Evolutionary conservation across 441 rosid species (phyloP).

Genomic region (Croton setiger): DNA sequence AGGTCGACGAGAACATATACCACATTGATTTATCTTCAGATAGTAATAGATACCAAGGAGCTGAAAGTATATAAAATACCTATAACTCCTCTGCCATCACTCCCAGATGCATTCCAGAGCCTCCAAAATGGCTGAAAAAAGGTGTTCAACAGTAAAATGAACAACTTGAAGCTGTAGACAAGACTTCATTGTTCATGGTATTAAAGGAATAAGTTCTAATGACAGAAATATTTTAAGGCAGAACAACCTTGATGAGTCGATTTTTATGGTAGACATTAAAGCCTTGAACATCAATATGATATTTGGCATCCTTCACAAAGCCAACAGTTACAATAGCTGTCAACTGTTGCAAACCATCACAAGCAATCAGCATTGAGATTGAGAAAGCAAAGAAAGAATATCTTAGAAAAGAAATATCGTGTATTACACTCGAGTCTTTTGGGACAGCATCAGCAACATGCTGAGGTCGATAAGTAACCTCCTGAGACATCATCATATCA

Average conservation of each 20-base stretch:
- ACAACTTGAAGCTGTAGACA: background rate
- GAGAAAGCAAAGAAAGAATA: background rate
- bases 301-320: conserved; percentile 92
- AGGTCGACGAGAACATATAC: conserved; percentile 14
- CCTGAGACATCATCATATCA: conserved; percentile 81
- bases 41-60: conserved; percentile 15
- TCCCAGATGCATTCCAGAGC: conserved; percentile 94
- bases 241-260: conserved; percentile 82
- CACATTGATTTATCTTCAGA: conserved; percentile 16
- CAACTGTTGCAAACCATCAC: conserved; percentile 44
- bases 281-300: conserved; percentile 91
- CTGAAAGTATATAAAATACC: conserved; percentile 39
- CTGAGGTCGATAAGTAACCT: conserved; percentile 70
- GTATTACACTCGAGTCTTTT: conserved; percentile 46
- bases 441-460: conserved; percentile 40
- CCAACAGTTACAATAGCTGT: conserved; percentile 81
- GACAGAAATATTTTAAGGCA: background rate
- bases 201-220: background rate
- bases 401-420: background rate
- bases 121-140: conserved; percentile 91
- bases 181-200: background rate
- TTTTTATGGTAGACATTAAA: conserved; percentile 97
- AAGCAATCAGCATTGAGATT: conserved; percentile 18
- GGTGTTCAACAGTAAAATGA: background rate
- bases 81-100: conserved; percentile 96